Evolutionary conservation across 208 protist genomes (phyloP), one percentile per base, ranked within the genome.

Genomic region (Naegleria gruberi): DNA sequence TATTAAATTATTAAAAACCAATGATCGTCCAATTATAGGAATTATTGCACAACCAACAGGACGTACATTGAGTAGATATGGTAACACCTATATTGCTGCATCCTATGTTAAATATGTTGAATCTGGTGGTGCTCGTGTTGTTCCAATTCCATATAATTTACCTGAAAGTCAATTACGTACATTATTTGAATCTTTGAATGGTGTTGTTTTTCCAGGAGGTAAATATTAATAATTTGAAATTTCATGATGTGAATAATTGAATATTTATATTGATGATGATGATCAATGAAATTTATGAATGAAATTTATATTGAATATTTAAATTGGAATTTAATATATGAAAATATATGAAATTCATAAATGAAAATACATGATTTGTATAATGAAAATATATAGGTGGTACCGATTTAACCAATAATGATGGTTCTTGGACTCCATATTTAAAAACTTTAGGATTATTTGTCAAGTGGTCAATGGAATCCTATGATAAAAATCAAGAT

Each of bases 61-160:
- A n/a, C 40, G 19, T 30, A 40, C 30, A 74, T 19, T 4, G 8
- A 46, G 34, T 0, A 34, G 34, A n/a, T 91, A 81, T 82, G 26
- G n/a, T 40, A 37, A 55, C 0, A 55, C 26, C 30, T 94, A 94
- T 23, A 83, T 94, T 55, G 84, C 89, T 19, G 91, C 93, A 26
- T 83, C 40, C 23, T 95, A 94, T 86, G 93, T 95, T 2, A 94
- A 94, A 89, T 95, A 51, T 46, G 15, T 95, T 23, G 93, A 95
- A 73, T 65, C 43, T 0, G 91, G 47, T 46, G 93, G 93, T 37
- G 93, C 88, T 4, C 40, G 93, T 34, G 93, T 94, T 5, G 87
- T 94, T 0, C 92, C 93, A 5, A 93, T 95, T 5, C 37, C 40
- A 6, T 95, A 93, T 57, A 73, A 95, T 41, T 44, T 44, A 30